Percentiles rank a stretch among this genome's conserved stretches.
Evolutionary conservation across 441 rosid genomes (phyloP).

Genomic region (Populus hybrid): DNA sequence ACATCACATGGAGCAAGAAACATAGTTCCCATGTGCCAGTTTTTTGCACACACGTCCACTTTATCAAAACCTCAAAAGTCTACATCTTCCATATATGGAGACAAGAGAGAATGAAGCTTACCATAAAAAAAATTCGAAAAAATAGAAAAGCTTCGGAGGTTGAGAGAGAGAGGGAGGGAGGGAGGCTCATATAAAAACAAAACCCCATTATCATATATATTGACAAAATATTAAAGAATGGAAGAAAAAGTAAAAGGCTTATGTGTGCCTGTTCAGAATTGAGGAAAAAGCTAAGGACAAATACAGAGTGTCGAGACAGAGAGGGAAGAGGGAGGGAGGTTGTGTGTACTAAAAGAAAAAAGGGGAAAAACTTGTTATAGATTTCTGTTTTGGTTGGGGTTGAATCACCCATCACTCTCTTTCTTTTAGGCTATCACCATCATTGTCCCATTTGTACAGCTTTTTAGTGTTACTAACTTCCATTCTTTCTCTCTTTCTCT

Average conservation of each 20-base stretch:
- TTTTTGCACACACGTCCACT: neutral
- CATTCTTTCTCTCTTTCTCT: conserved; percentile 17
- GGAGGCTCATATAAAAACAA: neutral
- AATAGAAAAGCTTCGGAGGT: neutral
- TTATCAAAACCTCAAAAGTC: neutral
- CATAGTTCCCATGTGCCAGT: neutral
- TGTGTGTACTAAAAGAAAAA: neutral
- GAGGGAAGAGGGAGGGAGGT: conserved; percentile 3
- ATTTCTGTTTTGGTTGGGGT: conserved; percentile 29
- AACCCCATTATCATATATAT: conserved; percentile 1
- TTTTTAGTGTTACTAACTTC: neutral
- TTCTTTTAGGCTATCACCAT: conserved; percentile 36
- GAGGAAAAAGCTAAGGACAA: conserved; percentile 31
- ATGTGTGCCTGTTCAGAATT: conserved; percentile 11
- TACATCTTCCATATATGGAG: conserved; percentile 4
- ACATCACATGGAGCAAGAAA: too few relatives aligned
- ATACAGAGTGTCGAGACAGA: conserved; percentile 19
- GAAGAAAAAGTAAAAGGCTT: conserved; percentile 17
- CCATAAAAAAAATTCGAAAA: neutral
- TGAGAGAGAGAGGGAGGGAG: neutral
- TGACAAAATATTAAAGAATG: neutral
- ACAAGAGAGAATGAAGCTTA: neutral
- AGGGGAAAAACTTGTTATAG: conserved; percentile 10
- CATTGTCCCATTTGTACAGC: conserved; percentile 33
- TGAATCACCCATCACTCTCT: conserved; percentile 3